phyloP scores from a whole-genome alignment of 2,329 filamentous ascomycete species.

The Trichoderma hamatum region DNA sequence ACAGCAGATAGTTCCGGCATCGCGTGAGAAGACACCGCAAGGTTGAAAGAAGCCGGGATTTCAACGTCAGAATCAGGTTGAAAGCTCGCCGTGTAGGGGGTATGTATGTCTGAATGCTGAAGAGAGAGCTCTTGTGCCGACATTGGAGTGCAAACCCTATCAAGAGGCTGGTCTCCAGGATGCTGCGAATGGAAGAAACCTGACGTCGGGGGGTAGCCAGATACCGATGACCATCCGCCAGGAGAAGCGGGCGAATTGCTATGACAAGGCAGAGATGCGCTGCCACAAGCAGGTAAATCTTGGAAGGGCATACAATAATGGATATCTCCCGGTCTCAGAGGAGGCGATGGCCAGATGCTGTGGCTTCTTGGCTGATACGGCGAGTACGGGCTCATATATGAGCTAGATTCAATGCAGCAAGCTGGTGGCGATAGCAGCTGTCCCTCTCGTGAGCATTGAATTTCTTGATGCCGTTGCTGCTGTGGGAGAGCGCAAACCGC shows the following conservation, averaged over 20 bases:
- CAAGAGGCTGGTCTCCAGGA: conserved; percentile 27
- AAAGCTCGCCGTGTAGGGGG: conserved; percentile 30
- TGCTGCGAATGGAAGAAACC: conserved; percentile 31
- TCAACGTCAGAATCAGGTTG: conserved; percentile 31
- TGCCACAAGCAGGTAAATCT: conserved; percentile 38
- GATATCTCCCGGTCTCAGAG: conserved; percentile 42
- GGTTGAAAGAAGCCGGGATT: conserved; percentile 28
- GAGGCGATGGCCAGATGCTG: conserved; percentile 43
- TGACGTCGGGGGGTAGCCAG: conserved; percentile 30
- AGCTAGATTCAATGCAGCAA: conserved; percentile 27
- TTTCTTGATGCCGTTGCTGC: not conserved
- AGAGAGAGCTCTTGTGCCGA: conserved; percentile 32
- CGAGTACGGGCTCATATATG: conserved; percentile 15
- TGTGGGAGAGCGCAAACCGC: conserved; percentile 22
- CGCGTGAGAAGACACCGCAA: conserved; percentile 24
- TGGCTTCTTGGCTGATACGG: conserved; percentile 29
- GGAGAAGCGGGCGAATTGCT: conserved; percentile 40
- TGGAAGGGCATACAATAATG: conserved; percentile 42
- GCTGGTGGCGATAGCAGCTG: conserved; percentile 26
- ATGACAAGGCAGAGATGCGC: conserved; percentile 34
- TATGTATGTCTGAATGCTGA: conserved; percentile 30
- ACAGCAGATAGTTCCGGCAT: conserved; percentile 27
- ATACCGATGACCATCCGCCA: conserved; percentile 40
- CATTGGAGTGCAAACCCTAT: conserved; percentile 35
- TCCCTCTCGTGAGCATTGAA: not conserved